phyloP scores from a whole-genome alignment of 768 basidiomycete species.

The Gelatoporia subvermispora region DNA sequence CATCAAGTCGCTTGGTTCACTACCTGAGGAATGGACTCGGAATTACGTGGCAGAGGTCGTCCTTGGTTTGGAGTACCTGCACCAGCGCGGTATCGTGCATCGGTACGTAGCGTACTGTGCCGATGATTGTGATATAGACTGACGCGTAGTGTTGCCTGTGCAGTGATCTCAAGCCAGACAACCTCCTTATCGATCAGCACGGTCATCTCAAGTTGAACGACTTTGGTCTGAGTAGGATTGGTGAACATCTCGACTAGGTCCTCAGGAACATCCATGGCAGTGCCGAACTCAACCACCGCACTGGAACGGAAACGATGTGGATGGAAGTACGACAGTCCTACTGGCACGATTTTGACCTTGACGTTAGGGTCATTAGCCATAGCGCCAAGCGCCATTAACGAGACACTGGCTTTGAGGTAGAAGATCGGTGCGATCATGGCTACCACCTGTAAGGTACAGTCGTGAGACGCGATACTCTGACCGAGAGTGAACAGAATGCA shows the following conservation, averaged over 20 bases:
- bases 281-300: conserved; percentile 95
- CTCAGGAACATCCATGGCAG: conserved; percentile 81
- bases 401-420: conserved; percentile 96
- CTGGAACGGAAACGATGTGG: conserved; percentile 84
- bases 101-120: conserved; percentile 54
- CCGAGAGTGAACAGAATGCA: conserved; percentile 23
- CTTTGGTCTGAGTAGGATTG: conserved; percentile 94
- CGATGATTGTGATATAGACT: background rate
- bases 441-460: conserved; percentile 67
- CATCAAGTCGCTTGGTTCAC: conserved; percentile 88
- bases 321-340: conserved; percentile 38
- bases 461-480: background rate
- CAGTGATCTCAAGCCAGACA: conserved; percentile 97
- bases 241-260: conserved; percentile 90
- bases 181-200: conserved; percentile 92
- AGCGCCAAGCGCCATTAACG: conserved; percentile 96
- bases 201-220: conserved; percentile 98
- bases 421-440: conserved; percentile 95
- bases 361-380: conserved; percentile 88
- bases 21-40: conserved; percentile 96
- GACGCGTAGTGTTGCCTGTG: conserved; percentile 2
- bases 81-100: conserved; percentile 92
- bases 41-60: conserved; percentile 96
- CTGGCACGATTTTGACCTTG: conserved; percentile 82
- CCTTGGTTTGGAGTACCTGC: conserved; percentile 93